phyloP scores from a whole-genome alignment of 345 rosid species.

The Syzygium aqueum region DNA sequence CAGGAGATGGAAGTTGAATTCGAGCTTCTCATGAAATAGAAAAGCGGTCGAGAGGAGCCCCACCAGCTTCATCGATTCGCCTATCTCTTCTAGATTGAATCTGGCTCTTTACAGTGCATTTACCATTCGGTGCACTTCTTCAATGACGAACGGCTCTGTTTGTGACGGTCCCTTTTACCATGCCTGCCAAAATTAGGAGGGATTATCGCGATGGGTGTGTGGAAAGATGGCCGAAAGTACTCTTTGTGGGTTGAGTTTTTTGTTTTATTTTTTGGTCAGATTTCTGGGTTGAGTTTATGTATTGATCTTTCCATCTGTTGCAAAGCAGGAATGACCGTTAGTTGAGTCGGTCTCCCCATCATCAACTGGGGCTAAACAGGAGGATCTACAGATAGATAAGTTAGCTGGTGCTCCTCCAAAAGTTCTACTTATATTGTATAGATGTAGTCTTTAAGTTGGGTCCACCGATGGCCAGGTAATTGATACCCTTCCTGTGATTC shows the following conservation, averaged over 20 bases:
- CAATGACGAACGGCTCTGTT: no score
- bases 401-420: background rate
- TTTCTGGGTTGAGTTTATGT: no score
- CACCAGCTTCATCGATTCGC: background rate
- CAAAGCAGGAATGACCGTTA: background rate
- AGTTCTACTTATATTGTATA: no score
- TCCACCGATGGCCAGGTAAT: background rate
- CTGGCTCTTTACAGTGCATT: background rate
- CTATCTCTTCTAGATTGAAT: background rate
- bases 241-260: no score
- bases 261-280: no score
- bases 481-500: background rate
- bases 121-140: background rate
- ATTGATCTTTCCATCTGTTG: no score
- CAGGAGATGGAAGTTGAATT: background rate
- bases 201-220: no score
- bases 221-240: no score
- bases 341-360: background rate
- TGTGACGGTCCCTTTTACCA: no score
- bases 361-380: background rate
- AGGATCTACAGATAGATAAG: background rate
- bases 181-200: no score
- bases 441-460: no score
- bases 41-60: background rate
- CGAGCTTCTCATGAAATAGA: background rate